Percentiles rank a stretch among this genome's conserved stretches.
These are phyloP conservation scores for Nakazawaea wickerhamii DNA, from an alignment of 805 yeast genomes.

Conservation along the genomic window DNA sequence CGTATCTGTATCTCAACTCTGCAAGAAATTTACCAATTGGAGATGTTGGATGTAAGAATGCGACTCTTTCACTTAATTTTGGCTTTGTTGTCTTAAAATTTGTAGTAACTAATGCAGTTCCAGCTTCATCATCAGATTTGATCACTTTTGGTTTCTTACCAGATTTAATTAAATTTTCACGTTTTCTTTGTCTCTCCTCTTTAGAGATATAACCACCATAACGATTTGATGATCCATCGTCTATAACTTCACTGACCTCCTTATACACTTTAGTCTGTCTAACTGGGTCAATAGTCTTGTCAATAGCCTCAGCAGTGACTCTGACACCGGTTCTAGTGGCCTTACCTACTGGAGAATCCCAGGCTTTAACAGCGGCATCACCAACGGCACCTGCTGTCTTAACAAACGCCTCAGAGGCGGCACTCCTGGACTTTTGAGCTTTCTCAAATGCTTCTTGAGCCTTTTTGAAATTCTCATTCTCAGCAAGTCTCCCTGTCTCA, in stretches of 20 bases:
- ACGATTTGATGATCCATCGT: constrained; percentile 81
- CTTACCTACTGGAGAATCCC: constrained; percentile 93
- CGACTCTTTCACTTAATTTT: constrained; percentile 57
- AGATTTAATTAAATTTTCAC: constrained; percentile 54
- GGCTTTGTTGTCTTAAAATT: constrained; percentile 73
- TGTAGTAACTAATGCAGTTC: constrained; percentile 76
- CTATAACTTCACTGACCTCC: constrained; percentile 82
- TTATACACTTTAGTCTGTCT: constrained; percentile 86
- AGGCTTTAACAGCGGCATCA: constrained; percentile 80
- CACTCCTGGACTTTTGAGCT: constrained; percentile 67
- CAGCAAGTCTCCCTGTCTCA: constrained; percentile 92
- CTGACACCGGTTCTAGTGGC: constrained; percentile 83
- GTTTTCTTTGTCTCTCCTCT: constrained; percentile 70
- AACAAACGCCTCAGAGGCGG: constrained; percentile 62
- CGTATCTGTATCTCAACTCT: constrained; percentile 68
- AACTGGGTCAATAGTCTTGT: constrained; percentile 86
- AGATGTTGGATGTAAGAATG: constrained; percentile 60
- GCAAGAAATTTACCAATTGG: constrained; percentile 61
- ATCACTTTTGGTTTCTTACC: constrained; percentile 65
- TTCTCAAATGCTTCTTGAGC: constrained; percentile 89
- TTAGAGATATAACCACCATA: constrained; percentile 91
- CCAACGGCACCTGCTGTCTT: constrained; percentile 95
- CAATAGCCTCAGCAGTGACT: constrained; percentile 78
- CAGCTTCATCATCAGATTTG: constrained; percentile 76
- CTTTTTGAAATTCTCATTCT: constrained; percentile 85